Base-by-base conservation (phyloP, 78 protist genomes). In the Dictyostelium capitatum region DNA sequence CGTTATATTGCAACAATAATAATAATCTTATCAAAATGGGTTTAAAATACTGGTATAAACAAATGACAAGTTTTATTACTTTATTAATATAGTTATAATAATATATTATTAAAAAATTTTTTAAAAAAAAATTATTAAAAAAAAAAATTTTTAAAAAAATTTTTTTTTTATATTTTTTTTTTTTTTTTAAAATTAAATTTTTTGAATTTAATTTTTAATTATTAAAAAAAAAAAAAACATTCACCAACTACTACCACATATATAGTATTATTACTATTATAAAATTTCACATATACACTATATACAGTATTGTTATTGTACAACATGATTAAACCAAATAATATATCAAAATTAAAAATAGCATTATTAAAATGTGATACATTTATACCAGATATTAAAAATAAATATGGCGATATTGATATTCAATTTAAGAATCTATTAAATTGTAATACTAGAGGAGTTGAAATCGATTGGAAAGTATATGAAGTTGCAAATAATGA, bases 311-410 rank as follows among this genome's bases (percentile, higher is more conserved):
- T n/a, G n/a, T n/a, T n/a, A n/a, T n/a, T n/a, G n/a, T n/a, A 37
- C 43, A 37, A 37, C 30, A 32, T 6, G 3, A 67, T 30, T 28
- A 67, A 30, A 43, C 19, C 37, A 11, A 67, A 67, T 30, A 64
- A 23, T 64, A 64, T 23, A 25, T 77, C 75, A 64, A 77, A 47
- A 87, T 65, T 87, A 65, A 59, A 46, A 50, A 59, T 87, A n/a
- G 93, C 67, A 65, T 65, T 87, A 77, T 64, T 87, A 50, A 87
- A 87, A 62, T 87, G 93, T 77, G 93, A 87, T 64, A 23, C 74
- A 25, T 87, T 87, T 51, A 50, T 87, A 64, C 93, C 93, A 48
- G 93, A 87, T 25, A 50, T 87, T 53, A 74, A 64, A 65, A 64
- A 43, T 43, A 73, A 74, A 77, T 87, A 48, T 77, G 84, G 93